A percentile compares a stretch with the other conserved stretches of the same genome.
These are phyloP conservation scores for Hsuehochloa calcarea DNA, from an alignment of 176 grass and related monocot genomes.

Conservation along the genomic window DNA sequence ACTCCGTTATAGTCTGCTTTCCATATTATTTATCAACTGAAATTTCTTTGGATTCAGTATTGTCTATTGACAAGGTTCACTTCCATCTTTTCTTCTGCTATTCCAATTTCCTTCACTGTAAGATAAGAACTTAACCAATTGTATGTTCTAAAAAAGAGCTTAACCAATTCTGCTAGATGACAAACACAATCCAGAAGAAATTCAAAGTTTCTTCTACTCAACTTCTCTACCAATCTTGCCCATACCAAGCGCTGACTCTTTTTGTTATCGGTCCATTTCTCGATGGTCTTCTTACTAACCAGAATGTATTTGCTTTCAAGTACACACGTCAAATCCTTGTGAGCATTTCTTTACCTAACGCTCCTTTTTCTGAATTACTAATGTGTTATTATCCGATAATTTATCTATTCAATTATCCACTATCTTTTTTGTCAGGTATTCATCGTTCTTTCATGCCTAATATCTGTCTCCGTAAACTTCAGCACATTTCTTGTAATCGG, in stretches of 20 bases:
- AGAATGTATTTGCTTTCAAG: slow-evolving; percentile 63
- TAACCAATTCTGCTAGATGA: slow-evolving; percentile 58
- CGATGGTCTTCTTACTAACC: slow-evolving; percentile 59
- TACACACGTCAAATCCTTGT: slow-evolving; percentile 59
- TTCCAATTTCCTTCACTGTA: background rate
- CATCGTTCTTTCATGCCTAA: slow-evolving; percentile 59
- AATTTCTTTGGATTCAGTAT: background rate
- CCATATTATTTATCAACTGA: background rate
- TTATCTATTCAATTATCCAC: slow-evolving; percentile 21
- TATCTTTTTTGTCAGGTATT: slow-evolving; percentile 46
- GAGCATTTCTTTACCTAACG: slow-evolving; percentile 7
- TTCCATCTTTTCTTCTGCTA: background rate
- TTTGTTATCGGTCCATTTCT: slow-evolving; percentile 57
- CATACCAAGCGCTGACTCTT: slow-evolving; percentile 65
- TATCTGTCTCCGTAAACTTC: slow-evolving; percentile 72
- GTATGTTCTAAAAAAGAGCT: slow-evolving; percentile 2
- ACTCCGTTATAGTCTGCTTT: background rate
- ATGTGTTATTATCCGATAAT: background rate
- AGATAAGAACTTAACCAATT: slow-evolving; percentile 38
- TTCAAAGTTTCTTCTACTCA: slow-evolving; percentile 71
- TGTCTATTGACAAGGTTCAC: background rate
- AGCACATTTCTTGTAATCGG: slow-evolving; percentile 75
- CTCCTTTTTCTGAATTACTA: background rate
- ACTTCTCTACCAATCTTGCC: slow-evolving; percentile 62
- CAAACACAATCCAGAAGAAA: slow-evolving; percentile 74